Evolutionary conservation across 2,329 filamentous ascomycete genomes (phyloP), one percentile per base, ranked within the genome.

Genomic region (Fusarium concolor): DNA sequence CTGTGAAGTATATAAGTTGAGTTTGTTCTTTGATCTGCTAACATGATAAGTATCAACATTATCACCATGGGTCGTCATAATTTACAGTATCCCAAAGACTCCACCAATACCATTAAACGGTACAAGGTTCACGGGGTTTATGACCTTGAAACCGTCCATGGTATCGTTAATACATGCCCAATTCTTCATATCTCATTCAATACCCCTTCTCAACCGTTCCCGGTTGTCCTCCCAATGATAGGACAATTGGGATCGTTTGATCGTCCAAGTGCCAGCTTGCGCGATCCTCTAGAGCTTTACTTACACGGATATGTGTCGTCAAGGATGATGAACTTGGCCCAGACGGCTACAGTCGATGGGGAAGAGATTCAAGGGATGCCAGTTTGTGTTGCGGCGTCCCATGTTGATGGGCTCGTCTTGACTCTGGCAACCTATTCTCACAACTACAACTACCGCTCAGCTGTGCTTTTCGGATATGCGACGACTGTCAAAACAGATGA

Each of bases 381-480:
- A 1, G 80, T 96, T 44, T 91, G 88, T 72, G 83, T 96, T 26
- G 86, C 90, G 15, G 91, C 91, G 1, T 92, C 89, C 43, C 89
- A 91, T 74, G 80, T 96, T 35, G 92, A 97, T 78, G 93, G 93
- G 26, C 82, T 96, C 51, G 89, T 97, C 10, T 86, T 97, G 42
- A 87, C 91, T 12, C 85, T 96, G 9, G 92, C 93, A 0, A 92
- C 93, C 9, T 91, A 92, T 80, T 87, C 87, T 57, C 92, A 96
- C 82, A 92, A 87, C 79, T 94, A 93, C 83, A 95, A 97, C 82
- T 97, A 96, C 81, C 92, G 92, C 59, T 93, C 90, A 33, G 92
- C 91, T 8, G 82, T 93, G 5, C 83, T 96, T 7, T 93, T 94
- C 73, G 94, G 93, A 2, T 87, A 89, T 75, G 93, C 90, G 1